Percentiles rank a stretch among this genome's conserved stretches.
Conservation (phyloP, 257 asterid genomes). For the Scutellaria galericulata region DNA sequence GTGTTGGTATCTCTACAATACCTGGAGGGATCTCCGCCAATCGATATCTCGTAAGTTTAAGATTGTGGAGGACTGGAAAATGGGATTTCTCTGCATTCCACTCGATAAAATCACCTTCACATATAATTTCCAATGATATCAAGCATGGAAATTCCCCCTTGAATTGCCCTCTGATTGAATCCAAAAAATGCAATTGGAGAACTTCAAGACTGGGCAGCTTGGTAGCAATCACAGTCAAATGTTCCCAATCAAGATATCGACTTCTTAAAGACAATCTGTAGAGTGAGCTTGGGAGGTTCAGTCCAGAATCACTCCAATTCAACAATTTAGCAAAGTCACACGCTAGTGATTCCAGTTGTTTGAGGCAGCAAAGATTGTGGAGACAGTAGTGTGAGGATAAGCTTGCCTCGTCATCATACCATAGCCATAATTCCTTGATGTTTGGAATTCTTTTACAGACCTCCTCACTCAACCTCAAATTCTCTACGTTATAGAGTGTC, state of each 20-base stretch:
- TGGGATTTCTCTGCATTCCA: not conserved
- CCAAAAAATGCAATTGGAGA: not conserved
- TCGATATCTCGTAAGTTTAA: not conserved
- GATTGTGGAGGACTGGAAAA: conserved; percentile 2
- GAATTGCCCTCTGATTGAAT: too few relatives aligned
- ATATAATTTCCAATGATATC: not conserved
- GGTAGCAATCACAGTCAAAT: not conserved
- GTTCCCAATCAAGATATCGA: not conserved
- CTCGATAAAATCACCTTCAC: not conserved
- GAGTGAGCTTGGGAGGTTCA: conserved; percentile 7
- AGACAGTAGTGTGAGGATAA: not conserved
- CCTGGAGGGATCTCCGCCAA: too few relatives aligned
- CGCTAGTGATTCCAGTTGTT: not conserved
- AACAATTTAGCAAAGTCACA: not conserved
- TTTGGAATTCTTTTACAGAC: conserved; percentile 17
- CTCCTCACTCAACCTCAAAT: not conserved
- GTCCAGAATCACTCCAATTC: not conserved
- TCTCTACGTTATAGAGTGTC: not conserved
- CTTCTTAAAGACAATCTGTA: conserved; percentile 5
- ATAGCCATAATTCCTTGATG: not conserved
- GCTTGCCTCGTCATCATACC: not conserved
- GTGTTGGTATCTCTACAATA: too few relatives aligned
- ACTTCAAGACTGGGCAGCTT: conserved; percentile 20
- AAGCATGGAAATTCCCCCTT: not conserved
- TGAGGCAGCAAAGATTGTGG: not conserved